Percentiles rank a stretch among this genome's conserved stretches.
Evolutionary conservation across 1,284 basidiomycete species (phyloP).

Genomic region (Stygiomarasmius scandens): DNA sequence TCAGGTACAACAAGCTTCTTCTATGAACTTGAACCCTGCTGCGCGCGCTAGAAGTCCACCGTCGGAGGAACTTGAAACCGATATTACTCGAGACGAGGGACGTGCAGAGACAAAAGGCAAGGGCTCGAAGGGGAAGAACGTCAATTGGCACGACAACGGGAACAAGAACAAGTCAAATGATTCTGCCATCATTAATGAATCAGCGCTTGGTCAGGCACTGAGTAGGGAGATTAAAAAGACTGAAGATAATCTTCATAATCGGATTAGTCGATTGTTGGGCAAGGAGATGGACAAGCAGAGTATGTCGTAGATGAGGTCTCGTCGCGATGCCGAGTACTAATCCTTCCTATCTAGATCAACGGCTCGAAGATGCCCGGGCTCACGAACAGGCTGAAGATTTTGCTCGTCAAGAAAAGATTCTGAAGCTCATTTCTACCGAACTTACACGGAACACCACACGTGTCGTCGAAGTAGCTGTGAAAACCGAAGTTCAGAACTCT

Average conservation of each 20-base stretch:
- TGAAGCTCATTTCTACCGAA: conserved; percentile 83
- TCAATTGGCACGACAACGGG: conserved; percentile 54
- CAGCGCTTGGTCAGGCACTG: conserved; percentile 55
- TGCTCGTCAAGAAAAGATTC: conserved; percentile 79
- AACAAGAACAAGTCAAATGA: conserved; percentile 52
- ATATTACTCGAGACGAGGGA: conserved; percentile 60
- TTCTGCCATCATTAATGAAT: conserved; percentile 48
- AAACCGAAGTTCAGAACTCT: conserved; percentile 76
- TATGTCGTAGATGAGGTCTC: conserved; percentile 34
- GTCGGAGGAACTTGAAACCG: conserved; percentile 71
- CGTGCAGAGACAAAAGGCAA: conserved; percentile 54
- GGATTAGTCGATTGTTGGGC: conserved; percentile 71
- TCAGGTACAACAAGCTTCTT: conserved; percentile 21
- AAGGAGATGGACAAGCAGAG: conserved; percentile 89
- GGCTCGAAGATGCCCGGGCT: conserved; percentile 75
- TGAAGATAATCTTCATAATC: conserved; percentile 75
- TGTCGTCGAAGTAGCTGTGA: conserved; percentile 83
- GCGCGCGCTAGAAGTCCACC: conserved; percentile 64
- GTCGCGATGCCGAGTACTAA: not conserved
- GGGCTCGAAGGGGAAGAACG: conserved; percentile 58
- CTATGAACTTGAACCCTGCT: conserved; percentile 26
- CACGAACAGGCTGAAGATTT: conserved; percentile 79
- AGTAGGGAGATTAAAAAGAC: conserved; percentile 77
- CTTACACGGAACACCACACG: conserved; percentile 82
- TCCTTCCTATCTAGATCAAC: conserved; percentile 57